Percentiles rank a stretch among this genome's conserved stretches.
These are phyloP conservation scores for Dendryphion nanum DNA, from an alignment of 2,329 filamentous ascomycete genomes.

Conservation along the genomic window DNA sequence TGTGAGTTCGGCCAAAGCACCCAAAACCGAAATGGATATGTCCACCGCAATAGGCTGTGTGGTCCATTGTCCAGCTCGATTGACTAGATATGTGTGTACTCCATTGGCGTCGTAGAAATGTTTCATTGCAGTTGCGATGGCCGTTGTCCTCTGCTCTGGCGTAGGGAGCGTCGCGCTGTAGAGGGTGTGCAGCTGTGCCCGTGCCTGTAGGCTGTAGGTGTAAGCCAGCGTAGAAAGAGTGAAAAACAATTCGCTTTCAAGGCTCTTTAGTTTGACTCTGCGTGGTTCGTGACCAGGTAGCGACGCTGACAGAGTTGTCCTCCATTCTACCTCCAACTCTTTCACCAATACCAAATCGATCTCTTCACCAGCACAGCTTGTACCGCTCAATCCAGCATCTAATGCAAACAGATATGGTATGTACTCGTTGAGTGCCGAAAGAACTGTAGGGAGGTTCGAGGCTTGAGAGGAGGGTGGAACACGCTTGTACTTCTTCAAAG, in stretches of 20 bases:
- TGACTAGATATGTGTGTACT: conserved; percentile 70
- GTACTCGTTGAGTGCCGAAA: conserved; percentile 71
- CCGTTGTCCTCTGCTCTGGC: conserved; percentile 64
- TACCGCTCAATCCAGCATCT: conserved; percentile 66
- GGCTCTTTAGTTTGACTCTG: conserved; percentile 67
- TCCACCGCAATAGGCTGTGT: conserved; percentile 38
- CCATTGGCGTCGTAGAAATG: conserved; percentile 75
- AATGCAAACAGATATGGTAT: conserved; percentile 80
- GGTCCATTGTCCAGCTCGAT: conserved; percentile 49
- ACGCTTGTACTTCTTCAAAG: conserved; percentile 85
- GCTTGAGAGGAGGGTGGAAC: conserved; percentile 70
- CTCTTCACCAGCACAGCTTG: conserved; percentile 56
- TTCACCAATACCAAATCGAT: conserved; percentile 67
- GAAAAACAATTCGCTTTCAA: conserved; percentile 84
- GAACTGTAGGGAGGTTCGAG: conserved; percentile 67
- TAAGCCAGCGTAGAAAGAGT: conserved; percentile 74
- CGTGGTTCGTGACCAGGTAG: conserved; percentile 57
- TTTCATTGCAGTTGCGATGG: conserved; percentile 73
- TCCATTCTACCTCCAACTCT: conserved; percentile 74
- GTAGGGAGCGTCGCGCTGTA: conserved; percentile 59
- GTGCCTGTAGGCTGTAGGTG: conserved; percentile 69
- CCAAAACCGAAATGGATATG: conserved; percentile 44
- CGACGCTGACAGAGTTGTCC: conserved; percentile 70
- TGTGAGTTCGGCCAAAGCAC: conserved; percentile 59
- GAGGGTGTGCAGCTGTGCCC: conserved; percentile 69